A percentile compares a stretch with the other conserved stretches of the same genome.
Conservation (phyloP, 176 grass and related monocot genomes). For the Ananas comosus region DNA sequence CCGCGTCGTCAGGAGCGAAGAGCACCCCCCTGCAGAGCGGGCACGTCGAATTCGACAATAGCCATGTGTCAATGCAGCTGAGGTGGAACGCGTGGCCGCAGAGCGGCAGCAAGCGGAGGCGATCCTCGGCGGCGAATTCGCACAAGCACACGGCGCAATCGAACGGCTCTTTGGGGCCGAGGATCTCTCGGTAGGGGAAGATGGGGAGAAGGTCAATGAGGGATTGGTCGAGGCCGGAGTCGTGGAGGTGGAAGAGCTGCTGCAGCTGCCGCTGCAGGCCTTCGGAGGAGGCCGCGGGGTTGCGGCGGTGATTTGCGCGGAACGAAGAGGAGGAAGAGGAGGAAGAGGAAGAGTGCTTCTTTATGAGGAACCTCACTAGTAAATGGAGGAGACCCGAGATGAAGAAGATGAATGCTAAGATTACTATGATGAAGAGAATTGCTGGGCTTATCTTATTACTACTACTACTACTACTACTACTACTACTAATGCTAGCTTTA, state of each 20-base stretch:
- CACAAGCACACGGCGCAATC: slow-evolving; percentile 87
- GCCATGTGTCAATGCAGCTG: slow-evolving; percentile 80
- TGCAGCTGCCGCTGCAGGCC: slow-evolving; percentile 73
- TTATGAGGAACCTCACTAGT: slow-evolving; percentile 58
- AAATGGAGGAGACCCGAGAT: slow-evolving; percentile 90
- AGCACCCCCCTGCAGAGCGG: slow-evolving; percentile 73
- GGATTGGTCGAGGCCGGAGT: slow-evolving; percentile 76
- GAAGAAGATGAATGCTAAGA: slow-evolving; percentile 82
- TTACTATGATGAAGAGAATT: slow-evolving; percentile 84
- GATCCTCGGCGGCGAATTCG: slow-evolving; percentile 62
- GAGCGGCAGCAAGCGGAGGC: slow-evolving; percentile 61
- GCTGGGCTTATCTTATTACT: slow-evolving; percentile 69
- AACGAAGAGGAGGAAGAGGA: background rate
- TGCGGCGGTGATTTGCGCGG: background rate
- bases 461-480: background rate
- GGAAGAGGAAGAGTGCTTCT: slow-evolving; percentile 41
- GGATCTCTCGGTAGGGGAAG: slow-evolving; percentile 74
- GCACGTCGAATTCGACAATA: slow-evolving; percentile 92
- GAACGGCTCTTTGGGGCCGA: slow-evolving; percentile 78
- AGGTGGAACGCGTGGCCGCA: slow-evolving; percentile 94
- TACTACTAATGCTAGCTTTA: too few relatives aligned
- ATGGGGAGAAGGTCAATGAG: slow-evolving; percentile 88
- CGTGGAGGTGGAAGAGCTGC: slow-evolving; percentile 92
- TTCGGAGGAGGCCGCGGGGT: slow-evolving; percentile 20
- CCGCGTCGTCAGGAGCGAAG: slow-evolving; percentile 28